Evolutionary conservation across 805 yeast species (phyloP), one percentile per base, ranked within the genome.

Genomic region (Cyberlindnera americana): DNA sequence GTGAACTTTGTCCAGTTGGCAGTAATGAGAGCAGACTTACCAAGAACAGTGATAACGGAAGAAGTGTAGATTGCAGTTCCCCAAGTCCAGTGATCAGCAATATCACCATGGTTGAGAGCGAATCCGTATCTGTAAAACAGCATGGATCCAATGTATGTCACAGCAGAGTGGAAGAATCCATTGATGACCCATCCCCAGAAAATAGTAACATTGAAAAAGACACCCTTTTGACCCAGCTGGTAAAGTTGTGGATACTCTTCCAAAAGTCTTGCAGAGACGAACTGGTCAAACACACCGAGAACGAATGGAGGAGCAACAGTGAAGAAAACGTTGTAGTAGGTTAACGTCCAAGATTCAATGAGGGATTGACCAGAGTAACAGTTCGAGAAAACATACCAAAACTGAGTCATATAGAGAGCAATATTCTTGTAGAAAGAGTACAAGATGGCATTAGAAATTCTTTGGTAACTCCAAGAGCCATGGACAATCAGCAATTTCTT

Each of bases 151-250:
- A 89, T 66, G 59, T 81, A 95, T 16, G 89, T 81, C 17, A 93
- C 69, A 2, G 88, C 86, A 11, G 96, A 87, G 60, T 93, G 99
- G 63, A 78, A 93, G 57, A 93, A 91, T 0, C 99, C 99, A 61
- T 93, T 95, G 36, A 80, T 66, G 32, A 93, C 86, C 99, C 99
- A 93, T 15, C 95, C 86, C 98, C 98, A 91, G 61, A 93, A 93
- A 28, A 89, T 89, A 5, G 78, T 71, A 11, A 89, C 95, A 51
- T 91, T 91, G 67, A 93, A 87, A 56, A 93, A 93, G 40, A 76
- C 81, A 15, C 95, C 84, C 46, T 77, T 69, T 62, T 91, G 97
- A 6, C 99, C 99, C 30, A 93, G 67, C 56, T 82, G 84, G 64
- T 95, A 93, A 35, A 95, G 67, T 56, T 86, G 95, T 0, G 99